These are phyloP conservation scores for Talaromyces trachyspermus DNA, from an alignment of 495 filamentous ascomycete species.

Conservation along the genomic window DNA sequence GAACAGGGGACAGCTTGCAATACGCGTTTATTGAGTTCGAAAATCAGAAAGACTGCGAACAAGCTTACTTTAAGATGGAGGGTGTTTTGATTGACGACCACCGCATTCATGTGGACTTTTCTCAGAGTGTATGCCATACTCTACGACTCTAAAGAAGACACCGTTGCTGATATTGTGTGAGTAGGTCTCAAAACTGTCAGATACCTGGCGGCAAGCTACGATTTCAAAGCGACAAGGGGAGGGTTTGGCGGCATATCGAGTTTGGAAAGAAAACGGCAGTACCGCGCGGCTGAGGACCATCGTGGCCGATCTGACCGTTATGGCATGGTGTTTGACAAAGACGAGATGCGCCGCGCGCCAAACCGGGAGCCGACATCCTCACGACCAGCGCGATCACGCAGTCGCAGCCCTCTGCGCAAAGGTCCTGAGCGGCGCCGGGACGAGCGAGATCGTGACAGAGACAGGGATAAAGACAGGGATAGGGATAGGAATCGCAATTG, in stretches of 20 bases:
- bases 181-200: slow-evolving; percentile 74
- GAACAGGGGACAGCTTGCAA: slow-evolving; percentile 89
- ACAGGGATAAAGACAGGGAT: neutral
- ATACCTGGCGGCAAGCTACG: slow-evolving; percentile 82
- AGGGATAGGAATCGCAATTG: slow-evolving; percentile 27
- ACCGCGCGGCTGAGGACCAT: slow-evolving; percentile 56
- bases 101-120: slow-evolving; percentile 97
- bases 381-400: slow-evolving; percentile 31
- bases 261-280: slow-evolving; percentile 86
- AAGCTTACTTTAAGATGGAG: slow-evolving; percentile 98
- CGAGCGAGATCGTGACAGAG: slow-evolving; percentile 10
- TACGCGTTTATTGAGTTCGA: slow-evolving; percentile 98
- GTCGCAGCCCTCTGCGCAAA: slow-evolving; percentile 30
- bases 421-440: slow-evolving; percentile 11
- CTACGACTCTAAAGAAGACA: neutral
- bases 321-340: slow-evolving; percentile 77
- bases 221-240: slow-evolving; percentile 74
- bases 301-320: slow-evolving; percentile 47
- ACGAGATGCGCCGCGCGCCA: slow-evolving; percentile 49
- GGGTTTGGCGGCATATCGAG: slow-evolving; percentile 85
- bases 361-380: slow-evolving; percentile 41
- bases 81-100: slow-evolving; percentile 94
- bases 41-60: slow-evolving; percentile 84
- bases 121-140: slow-evolving; percentile 67
- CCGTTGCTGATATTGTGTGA: slow-evolving; percentile 17